phyloP scores from a whole-genome alignment of 2,329 filamentous ascomycete genomes.

The Arthrobotrys musiformis region DNA sequence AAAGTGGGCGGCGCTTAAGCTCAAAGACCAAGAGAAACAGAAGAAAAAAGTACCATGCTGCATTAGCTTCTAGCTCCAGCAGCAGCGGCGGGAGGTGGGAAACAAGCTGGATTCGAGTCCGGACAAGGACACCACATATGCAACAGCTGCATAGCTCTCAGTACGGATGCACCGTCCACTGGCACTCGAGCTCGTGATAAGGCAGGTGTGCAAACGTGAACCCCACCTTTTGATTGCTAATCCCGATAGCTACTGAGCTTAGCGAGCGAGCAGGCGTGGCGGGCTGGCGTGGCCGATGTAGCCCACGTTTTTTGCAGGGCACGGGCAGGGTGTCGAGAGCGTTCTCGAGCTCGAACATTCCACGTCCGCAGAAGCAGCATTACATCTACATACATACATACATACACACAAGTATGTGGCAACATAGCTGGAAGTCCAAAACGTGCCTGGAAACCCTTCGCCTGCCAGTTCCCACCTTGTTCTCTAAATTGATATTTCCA shows the following conservation, averaged over 20 bases:
- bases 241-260: not conserved
- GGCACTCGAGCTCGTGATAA: not conserved
- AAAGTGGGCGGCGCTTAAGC: slow-evolving; percentile 21
- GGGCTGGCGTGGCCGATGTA: not conserved
- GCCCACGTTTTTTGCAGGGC: not conserved
- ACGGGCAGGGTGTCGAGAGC: too few species aligned
- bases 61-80: not conserved
- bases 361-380: not conserved
- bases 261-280: not conserved
- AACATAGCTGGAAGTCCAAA: too few species aligned
- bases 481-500: too few species aligned
- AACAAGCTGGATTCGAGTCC: not conserved
- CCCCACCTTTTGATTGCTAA: slow-evolving; percentile 14
- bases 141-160: not conserved
- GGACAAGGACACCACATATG: not conserved
- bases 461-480: too few species aligned
- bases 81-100: not conserved
- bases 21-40: not conserved
- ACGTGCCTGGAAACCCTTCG: too few species aligned
- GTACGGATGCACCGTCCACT: not conserved
- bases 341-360: not conserved
- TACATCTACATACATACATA: not conserved
- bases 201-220: not conserved
- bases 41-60: too few species aligned
- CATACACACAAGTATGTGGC: too few species aligned